A percentile compares a stretch with the other conserved stretches of the same genome.
Evolutionary conservation across 208 protist species (phyloP).

Genomic region (Wallacemonas rigidus): DNA sequence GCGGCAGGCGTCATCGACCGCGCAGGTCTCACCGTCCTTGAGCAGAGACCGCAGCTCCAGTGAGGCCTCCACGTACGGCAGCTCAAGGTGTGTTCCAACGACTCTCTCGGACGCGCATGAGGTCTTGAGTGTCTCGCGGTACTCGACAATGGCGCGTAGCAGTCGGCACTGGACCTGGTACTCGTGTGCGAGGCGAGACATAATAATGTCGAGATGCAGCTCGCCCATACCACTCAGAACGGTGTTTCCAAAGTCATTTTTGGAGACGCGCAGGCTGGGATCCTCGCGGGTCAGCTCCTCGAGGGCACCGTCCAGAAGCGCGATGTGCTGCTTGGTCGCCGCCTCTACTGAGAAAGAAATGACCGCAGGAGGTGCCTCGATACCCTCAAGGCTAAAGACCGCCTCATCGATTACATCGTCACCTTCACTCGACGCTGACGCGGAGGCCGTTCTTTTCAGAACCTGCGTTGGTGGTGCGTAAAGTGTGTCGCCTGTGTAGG

Average conservation of each 20-base stretch:
- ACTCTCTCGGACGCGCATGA: constrained; percentile 25
- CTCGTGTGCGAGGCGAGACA: constrained; percentile 94
- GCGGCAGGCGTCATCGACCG: constrained; percentile 27
- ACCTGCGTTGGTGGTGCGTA: constrained; percentile 42
- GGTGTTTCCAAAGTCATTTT: constrained; percentile 88
- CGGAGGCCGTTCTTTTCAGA: neutral
- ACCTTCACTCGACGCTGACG: neutral
- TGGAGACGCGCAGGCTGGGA: constrained; percentile 90
- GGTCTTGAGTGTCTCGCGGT: constrained; percentile 67
- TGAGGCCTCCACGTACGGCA: constrained; percentile 69
- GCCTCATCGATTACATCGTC: constrained; percentile 25
- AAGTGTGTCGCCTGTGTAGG: constrained; percentile 83
- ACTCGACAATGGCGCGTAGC: constrained; percentile 88
- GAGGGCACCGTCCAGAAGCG: constrained; percentile 92
- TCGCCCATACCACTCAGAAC: constrained; percentile 97
- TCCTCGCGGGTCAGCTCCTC: constrained; percentile 93
- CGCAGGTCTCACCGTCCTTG: constrained; percentile 32
- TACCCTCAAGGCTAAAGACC: constrained; percentile 81
- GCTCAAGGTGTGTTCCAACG: constrained; percentile 48
- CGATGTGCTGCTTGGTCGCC: constrained; percentile 78
- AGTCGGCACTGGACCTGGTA: constrained; percentile 87
- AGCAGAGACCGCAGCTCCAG: constrained; percentile 54
- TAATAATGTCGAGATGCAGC: constrained; percentile 94
- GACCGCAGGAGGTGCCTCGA: constrained; percentile 95
- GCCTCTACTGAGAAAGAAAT: constrained; percentile 95